phyloP scores from a whole-genome alignment of 1,284 basidiomycete genomes.

The Sanguinoderma infundibulare region DNA sequence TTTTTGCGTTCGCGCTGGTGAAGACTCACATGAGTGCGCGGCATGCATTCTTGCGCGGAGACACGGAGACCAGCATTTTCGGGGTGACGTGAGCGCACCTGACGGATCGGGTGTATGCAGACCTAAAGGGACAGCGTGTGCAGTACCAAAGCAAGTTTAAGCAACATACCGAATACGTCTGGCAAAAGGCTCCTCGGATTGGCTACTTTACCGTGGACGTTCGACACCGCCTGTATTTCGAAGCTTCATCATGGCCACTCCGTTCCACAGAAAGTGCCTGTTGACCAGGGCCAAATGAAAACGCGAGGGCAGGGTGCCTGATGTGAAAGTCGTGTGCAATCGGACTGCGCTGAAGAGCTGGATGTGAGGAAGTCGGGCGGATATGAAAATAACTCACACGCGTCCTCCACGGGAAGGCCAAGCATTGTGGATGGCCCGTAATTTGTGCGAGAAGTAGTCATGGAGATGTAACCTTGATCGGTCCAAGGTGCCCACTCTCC shows the following conservation, averaged over 20 bases:
- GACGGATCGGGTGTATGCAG: not conserved
- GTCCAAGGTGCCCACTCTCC: too few relatives aligned
- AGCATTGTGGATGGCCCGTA: not conserved
- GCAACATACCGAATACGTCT: not conserved
- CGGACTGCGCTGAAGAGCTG: not conserved
- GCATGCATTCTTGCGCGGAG: not conserved
- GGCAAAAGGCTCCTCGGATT: not conserved
- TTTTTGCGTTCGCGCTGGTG: not conserved
- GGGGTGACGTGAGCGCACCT: not conserved
- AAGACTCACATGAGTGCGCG: constrained; percentile 8
- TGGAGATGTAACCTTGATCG: too few relatives aligned
- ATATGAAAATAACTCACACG: not conserved
- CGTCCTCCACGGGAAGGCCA: not conserved
- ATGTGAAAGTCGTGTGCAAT: not conserved
- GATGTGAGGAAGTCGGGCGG: not conserved
- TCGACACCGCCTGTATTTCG: not conserved
- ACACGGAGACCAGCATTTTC: not conserved
- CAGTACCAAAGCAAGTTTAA: too few relatives aligned
- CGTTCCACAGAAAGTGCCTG: too few relatives aligned
- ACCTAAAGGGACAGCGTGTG: not conserved
- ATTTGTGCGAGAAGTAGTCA: too few relatives aligned
- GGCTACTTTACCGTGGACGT: not conserved
- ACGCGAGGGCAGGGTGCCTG: not conserved
- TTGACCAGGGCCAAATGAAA: not conserved
- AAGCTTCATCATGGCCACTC: too few relatives aligned